phyloP scores from a whole-genome alignment of 129 eudicot genomes.

The Helichrysum umbraculigerum region DNA sequence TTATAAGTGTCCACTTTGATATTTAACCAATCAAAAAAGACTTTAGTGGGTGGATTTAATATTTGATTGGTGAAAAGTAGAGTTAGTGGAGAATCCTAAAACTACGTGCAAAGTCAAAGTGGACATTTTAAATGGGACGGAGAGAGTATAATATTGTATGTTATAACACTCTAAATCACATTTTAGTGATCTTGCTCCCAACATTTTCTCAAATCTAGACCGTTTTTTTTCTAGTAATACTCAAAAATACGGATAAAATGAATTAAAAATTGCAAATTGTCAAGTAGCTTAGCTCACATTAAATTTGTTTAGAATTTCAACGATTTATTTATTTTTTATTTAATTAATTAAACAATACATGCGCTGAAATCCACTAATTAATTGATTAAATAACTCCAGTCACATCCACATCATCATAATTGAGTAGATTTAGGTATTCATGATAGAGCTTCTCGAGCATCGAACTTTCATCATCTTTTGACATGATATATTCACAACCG shows the following conservation, averaged over 20 bases:
- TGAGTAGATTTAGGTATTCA: constrained; percentile 26
- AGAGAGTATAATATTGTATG: too few species aligned
- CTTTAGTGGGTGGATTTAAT: too few species aligned
- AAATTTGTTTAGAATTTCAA: neutral
- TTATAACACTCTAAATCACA: too few species aligned
- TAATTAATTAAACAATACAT: neutral
- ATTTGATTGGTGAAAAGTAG: too few species aligned
- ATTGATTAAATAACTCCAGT: neutral
- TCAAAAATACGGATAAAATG: neutral
- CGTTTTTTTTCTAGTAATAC: too few species aligned
- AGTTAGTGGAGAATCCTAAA: too few species aligned
- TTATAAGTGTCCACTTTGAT: too few species aligned
- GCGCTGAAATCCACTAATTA: neutral
- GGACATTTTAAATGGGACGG: too few species aligned
- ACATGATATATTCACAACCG: constrained; percentile 18
- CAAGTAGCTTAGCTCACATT: neutral
- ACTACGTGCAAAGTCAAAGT: too few species aligned
- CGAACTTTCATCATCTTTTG: constrained; percentile 23
- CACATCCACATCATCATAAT: constrained; percentile 2
- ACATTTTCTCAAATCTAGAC: too few species aligned
- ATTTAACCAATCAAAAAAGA: too few species aligned
- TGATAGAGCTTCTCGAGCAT: constrained; percentile 29
- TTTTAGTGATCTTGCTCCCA: too few species aligned
- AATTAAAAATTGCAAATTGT: neutral
- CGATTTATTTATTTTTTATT: neutral